These are phyloP conservation scores for Leavenworthia alabamica DNA, from an alignment of 345 rosid genomes.

Conservation along the genomic window DNA sequence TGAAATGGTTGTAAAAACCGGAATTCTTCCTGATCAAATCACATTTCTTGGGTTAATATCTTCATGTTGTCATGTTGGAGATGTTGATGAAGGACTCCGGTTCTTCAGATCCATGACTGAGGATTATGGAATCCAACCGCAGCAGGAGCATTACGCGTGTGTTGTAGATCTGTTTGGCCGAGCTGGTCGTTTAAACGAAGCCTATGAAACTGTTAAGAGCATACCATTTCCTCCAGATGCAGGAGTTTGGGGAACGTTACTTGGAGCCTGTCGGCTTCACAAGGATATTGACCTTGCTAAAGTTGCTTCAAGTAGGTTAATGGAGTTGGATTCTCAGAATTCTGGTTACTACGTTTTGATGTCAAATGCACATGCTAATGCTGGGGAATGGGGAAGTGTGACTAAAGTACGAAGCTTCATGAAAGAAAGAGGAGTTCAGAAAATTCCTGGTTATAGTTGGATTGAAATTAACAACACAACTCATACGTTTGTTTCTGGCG, in stretches of 20 bases:
- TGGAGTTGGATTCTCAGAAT: conserved; percentile 61
- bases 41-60: conserved; percentile 63
- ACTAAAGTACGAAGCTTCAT: conserved; percentile 48
- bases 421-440: conserved; percentile 73
- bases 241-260: conserved; percentile 79
- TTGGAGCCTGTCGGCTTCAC: conserved; percentile 74
- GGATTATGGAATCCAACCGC: conserved; percentile 48
- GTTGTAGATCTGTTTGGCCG: conserved; percentile 69
- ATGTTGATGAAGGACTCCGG: conserved; percentile 46
- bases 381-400: conserved; percentile 61
- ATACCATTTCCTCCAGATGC: conserved; percentile 78
- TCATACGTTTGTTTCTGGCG: conserved; percentile 58
- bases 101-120: conserved; percentile 55
- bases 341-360: conserved; percentile 72
- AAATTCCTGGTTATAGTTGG: conserved; percentile 75
- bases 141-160: conserved; percentile 71
- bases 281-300: conserved; percentile 68
- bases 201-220: conserved; percentile 45
- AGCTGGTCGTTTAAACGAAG: conserved; percentile 59
- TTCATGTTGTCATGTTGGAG: conserved; percentile 63
- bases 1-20: conserved; percentile 42
- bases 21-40: conserved; percentile 52
- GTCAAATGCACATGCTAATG: conserved; percentile 68
- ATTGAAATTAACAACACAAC: conserved; percentile 48
- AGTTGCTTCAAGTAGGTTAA: conserved; percentile 58